Conservation (phyloP, 257 asterid species). For the Anisodus acutangulus region DNA sequence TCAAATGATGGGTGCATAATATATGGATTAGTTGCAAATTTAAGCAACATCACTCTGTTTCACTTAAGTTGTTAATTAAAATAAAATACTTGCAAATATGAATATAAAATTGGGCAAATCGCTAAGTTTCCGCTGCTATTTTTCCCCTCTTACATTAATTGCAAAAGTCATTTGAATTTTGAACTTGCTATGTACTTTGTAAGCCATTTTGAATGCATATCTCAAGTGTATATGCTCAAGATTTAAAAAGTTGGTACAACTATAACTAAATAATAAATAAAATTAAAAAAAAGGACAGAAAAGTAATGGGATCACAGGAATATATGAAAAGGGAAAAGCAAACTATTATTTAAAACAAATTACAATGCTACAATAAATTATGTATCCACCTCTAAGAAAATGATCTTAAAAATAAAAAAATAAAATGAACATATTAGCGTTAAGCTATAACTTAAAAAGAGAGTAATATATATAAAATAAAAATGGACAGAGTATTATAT, state of each 20-base stretch:
- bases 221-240: neutral
- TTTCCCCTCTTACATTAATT: neutral
- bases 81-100: constrained; percentile 30
- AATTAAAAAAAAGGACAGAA: neutral
- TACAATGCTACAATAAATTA: no score
- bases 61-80: neutral
- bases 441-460: neutral
- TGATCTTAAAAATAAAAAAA: no score
- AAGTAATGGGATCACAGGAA: neutral
- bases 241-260: constrained; percentile 12
- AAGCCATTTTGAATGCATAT: neutral
- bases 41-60: constrained; percentile 32
- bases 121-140: neutral
- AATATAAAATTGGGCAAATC: constrained; percentile 14
- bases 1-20: constrained; percentile 26
- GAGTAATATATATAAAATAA: no score
- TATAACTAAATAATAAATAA: neutral
- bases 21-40: constrained; percentile 23
- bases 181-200: neutral
- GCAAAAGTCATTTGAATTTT: constrained; percentile 24
- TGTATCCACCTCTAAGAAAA: no score
- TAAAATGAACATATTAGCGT: no score
- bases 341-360: neutral
- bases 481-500: no score
- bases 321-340: neutral